Evolutionary conservation across 225 moss, liverwort and hornwort genomes (phyloP), one percentile per base, ranked within the genome.

Genomic region (Sphagnum contortum): DNA sequence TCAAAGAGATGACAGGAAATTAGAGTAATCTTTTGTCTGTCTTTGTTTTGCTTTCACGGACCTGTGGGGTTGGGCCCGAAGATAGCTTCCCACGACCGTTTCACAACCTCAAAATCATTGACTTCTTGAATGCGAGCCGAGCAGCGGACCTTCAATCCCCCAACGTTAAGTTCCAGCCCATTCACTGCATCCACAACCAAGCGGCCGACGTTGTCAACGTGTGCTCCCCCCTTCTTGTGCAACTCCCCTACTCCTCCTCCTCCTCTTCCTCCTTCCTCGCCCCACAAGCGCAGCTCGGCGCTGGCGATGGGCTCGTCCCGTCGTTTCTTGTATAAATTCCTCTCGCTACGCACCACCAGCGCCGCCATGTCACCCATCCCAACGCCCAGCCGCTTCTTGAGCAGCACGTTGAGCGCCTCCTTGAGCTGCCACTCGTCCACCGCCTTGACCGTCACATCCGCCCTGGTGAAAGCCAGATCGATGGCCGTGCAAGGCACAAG

Each of bases 391-490:
- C 76, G 64, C 71, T 74, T 85, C 74, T 82, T 81, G 53, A 85
- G 71, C 66, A 81, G 47, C n/a, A 73, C 73, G 61, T 66, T 57
- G 52, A 85, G 72, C n/a, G 70, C 81, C 3, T 53, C 79, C 72
- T 79, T 85, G 52, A 85, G 81, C 69, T 79, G 74, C 85, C 85
- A 85, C 59, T 85, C 85, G 64, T 85, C 85, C 62, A 85, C 81
- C 45, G 81, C 75, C 69, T 76, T 78, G 73, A 85, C 78, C 10
- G 85, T 81, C 9, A 74, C 73, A 59, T 85, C 85, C 61, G 81
- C 81, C 12, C 85, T 73, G 8, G 71, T 60, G 45, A 85, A 81
- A n/a, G 85, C 71, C 61, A 85, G 74, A 69, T 68, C 62, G 46
- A 85, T 58, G 2, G 74, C 54, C 10, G 70, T 85, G 72, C 85